A percentile compares a stretch with the other conserved stretches of the same genome.
Evolutionary conservation across 441 rosid genomes (phyloP).

Genomic region (Aquilaria agallochum): DNA sequence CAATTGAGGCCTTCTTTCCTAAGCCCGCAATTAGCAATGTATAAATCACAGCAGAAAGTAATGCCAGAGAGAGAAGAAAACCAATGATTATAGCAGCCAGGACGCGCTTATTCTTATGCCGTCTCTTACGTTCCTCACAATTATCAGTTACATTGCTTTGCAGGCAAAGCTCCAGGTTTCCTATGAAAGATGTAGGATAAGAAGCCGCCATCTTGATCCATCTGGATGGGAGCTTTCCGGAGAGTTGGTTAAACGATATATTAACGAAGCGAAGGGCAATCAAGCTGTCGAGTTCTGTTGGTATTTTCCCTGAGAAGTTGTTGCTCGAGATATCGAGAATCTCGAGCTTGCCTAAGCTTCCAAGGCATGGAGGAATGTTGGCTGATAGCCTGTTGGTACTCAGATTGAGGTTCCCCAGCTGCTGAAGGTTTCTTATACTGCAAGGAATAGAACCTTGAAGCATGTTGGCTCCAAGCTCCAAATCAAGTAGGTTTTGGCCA

Average conservation of each 20-base stretch:
- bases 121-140: constrained; percentile 9
- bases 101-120: constrained; percentile 16
- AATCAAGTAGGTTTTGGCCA: constrained; percentile 20
- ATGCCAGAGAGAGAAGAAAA: constrained; percentile 23
- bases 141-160: constrained; percentile 15
- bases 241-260: constrained; percentile 40
- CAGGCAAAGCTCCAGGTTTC: constrained; percentile 35
- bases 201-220: constrained; percentile 26
- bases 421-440: constrained; percentile 28
- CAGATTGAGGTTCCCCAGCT: constrained; percentile 37
- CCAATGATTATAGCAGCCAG: constrained; percentile 31
- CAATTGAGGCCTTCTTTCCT: constrained; percentile 7
- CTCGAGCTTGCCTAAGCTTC: constrained; percentile 30
- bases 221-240: constrained; percentile 27
- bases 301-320: constrained; percentile 31
- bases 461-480: constrained; percentile 33
- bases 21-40: constrained; percentile 17
- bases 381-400: constrained; percentile 33
- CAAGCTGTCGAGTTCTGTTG: constrained; percentile 31
- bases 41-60: constrained; percentile 26
- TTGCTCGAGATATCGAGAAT: constrained; percentile 43
- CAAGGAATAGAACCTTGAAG: constrained; percentile 36
- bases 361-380: constrained; percentile 33
- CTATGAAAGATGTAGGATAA: constrained; percentile 32
- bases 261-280: constrained; percentile 32